Percentiles rank a stretch among this genome's conserved stretches.
These are phyloP conservation scores for Globisporangium nunn DNA, from an alignment of 352 stramenopile genomes.

Conservation along the genomic window DNA sequence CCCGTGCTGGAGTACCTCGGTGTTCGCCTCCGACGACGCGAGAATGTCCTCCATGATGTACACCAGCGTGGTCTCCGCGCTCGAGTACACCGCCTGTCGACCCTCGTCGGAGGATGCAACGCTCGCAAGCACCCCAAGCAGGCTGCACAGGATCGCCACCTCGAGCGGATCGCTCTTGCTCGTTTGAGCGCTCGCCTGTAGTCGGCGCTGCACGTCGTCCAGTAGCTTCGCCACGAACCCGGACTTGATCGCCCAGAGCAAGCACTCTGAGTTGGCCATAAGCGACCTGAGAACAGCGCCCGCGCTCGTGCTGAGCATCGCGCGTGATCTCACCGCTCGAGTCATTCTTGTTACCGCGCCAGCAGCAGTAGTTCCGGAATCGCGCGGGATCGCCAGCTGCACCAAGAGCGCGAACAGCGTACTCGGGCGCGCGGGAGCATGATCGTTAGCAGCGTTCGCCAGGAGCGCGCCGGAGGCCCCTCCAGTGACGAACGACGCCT, in stretches of 20 bases:
- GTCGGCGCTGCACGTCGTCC: slow-evolving; percentile 25
- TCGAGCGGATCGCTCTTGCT: slow-evolving; percentile 26
- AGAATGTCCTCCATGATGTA: slow-evolving; percentile 48
- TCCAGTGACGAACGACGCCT: slow-evolving; percentile 24
- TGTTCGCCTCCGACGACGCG: slow-evolving; percentile 14
- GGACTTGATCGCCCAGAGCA: slow-evolving; percentile 33
- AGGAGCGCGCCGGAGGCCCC: background rate
- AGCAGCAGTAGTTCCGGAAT: background rate
- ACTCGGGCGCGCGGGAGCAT: background rate
- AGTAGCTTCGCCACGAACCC: slow-evolving; percentile 35
- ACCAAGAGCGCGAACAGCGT: slow-evolving; percentile 13
- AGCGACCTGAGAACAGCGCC: slow-evolving; percentile 36
- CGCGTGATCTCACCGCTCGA: background rate
- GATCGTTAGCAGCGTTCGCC: background rate
- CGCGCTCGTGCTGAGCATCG: slow-evolving; percentile 20
- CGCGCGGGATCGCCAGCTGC: slow-evolving; percentile 6
- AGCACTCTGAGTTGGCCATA: slow-evolving; percentile 45
- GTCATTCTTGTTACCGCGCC: background rate
- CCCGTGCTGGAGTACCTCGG: slow-evolving; percentile 19
- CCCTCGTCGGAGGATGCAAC: slow-evolving; percentile 43
- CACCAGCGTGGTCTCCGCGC: slow-evolving; percentile 20
- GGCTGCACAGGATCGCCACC: slow-evolving; percentile 24
- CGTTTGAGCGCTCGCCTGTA: slow-evolving; percentile 26
- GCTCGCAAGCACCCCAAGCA: slow-evolving; percentile 37
- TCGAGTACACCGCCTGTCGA: slow-evolving; percentile 26